These are phyloP conservation scores for Fusarium penzigii DNA, from an alignment of 2,329 filamentous ascomycete genomes.

Conservation along the genomic window DNA sequence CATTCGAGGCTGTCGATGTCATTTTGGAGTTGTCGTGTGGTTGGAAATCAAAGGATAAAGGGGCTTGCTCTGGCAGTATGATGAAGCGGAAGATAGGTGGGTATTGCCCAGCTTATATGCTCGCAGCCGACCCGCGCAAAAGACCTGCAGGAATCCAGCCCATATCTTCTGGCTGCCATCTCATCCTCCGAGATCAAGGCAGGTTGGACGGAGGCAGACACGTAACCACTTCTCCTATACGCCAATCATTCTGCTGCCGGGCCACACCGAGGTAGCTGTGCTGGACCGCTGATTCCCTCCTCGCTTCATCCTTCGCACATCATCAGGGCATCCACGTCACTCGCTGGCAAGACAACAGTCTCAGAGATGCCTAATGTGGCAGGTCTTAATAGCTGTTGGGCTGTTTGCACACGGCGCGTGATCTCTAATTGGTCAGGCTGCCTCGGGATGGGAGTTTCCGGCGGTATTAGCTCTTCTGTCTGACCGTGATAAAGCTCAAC, in stretches of 20 bases:
- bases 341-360: too few species aligned
- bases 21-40: background rate
- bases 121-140: background rate
- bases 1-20: background rate
- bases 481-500: too few species aligned
- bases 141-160: background rate
- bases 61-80: background rate
- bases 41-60: background rate
- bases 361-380: too few species aligned
- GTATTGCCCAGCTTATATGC: slow-evolving; percentile 7
- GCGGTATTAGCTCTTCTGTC: too few species aligned
- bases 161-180: background rate
- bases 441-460: too few species aligned
- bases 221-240: slow-evolving; percentile 3
- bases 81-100: background rate
- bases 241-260: slow-evolving; percentile 4
- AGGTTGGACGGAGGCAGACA: slow-evolving; percentile 3
- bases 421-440: too few species aligned
- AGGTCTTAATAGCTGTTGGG: too few species aligned
- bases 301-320: too few species aligned
- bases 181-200: background rate
- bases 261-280: slow-evolving; percentile 7
- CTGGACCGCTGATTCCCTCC: background rate
- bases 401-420: too few species aligned
- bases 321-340: too few species aligned